These are phyloP conservation scores for Pyrus pyrifolia DNA, from an alignment of 306 rosid species.

Conservation along the genomic window DNA sequence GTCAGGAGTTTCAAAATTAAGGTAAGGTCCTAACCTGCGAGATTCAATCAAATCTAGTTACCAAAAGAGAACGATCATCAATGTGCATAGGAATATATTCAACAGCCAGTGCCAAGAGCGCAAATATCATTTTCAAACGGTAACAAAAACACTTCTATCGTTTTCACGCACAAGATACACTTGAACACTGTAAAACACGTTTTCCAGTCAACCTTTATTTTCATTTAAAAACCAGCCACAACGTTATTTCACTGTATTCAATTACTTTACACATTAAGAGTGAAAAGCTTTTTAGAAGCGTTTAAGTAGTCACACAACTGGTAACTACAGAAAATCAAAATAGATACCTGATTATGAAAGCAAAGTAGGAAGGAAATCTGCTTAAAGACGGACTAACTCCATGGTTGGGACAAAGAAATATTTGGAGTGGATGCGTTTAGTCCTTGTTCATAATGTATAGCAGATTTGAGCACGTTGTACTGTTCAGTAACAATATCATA, in stretches of 20 bases:
- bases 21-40: conserved; percentile 15
- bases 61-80: background rate
- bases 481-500: conserved; percentile 55
- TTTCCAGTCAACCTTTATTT: background rate
- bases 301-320: no score
- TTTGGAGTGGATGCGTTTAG: conserved; percentile 51
- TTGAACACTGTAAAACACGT: background rate
- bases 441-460: conserved; percentile 61
- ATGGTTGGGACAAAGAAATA: conserved; percentile 78
- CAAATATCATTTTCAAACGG: background rate
- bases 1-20: conserved; percentile 9
- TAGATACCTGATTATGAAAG: conserved; percentile 16
- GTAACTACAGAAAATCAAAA: no score
- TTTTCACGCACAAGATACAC: background rate
- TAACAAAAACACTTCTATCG: background rate
- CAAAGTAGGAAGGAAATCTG: background rate
- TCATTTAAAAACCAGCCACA: background rate
- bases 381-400: conserved; percentile 47
- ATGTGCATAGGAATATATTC: background rate
- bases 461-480: conserved; percentile 75
- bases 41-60: background rate
- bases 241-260: background rate
- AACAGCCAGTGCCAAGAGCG: background rate
- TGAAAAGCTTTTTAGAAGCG: no score
- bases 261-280: no score